phyloP scores from a whole-genome alignment of 2,329 filamentous ascomycete species.

The Pseudogymnoascus sp. region DNA sequence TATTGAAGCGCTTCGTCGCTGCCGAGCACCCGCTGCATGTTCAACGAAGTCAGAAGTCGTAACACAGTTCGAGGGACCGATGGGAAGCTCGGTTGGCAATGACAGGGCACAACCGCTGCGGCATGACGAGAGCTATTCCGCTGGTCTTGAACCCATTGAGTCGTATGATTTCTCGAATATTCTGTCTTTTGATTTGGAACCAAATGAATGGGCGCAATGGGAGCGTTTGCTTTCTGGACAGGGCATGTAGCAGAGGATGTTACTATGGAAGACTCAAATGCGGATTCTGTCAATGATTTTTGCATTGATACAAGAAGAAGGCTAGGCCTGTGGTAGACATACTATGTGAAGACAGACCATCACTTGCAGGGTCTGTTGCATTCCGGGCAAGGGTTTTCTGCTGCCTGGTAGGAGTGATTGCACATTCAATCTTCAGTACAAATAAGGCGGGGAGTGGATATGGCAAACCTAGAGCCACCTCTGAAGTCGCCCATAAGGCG shows the following conservation, averaged over 20 bases:
- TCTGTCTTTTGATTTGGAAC: slow-evolving; percentile 25
- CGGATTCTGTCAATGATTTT: neutral
- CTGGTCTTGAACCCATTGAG: slow-evolving; percentile 14
- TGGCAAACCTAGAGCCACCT: neutral
- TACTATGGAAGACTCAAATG: neutral
- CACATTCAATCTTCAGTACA: neutral
- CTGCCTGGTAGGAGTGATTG: neutral
- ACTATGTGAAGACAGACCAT: neutral
- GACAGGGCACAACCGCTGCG: neutral
- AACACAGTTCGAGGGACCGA: neutral
- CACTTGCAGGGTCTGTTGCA: neutral
- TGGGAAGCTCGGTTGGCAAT: neutral
- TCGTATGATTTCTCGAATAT: slow-evolving; percentile 21
- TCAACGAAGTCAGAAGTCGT: slow-evolving; percentile 1
- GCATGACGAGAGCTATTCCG: slow-evolving; percentile 2
- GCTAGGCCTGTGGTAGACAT: neutral
- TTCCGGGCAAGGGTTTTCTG: neutral
- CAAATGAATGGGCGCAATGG: slow-evolving; percentile 28
- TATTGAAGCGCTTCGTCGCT: slow-evolving; percentile 21
- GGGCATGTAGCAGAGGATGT: neutral
- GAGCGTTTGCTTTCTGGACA: slow-evolving; percentile 24
- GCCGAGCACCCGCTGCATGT: slow-evolving; percentile 13
- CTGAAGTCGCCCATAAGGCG: neutral
- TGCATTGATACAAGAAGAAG: neutral
- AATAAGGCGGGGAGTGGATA: neutral